These are phyloP conservation scores for Psilocybe subaeruginosa DNA, from an alignment of 768 basidiomycete species.

Conservation along the genomic window DNA sequence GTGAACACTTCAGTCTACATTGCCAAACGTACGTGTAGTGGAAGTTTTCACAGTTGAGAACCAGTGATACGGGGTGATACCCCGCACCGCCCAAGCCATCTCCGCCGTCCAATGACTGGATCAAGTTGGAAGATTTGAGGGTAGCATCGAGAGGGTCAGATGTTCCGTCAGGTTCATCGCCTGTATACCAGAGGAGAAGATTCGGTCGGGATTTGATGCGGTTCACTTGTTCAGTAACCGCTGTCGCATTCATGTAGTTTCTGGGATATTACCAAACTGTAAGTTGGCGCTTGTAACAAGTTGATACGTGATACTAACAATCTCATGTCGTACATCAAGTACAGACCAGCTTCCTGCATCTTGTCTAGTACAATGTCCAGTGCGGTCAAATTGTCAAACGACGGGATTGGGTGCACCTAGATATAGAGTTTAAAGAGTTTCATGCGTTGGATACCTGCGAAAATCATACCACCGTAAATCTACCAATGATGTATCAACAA, in stretches of 20 bases:
- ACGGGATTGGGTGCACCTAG: constrained; percentile 72
- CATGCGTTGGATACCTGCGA: constrained; percentile 1
- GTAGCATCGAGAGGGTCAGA: constrained; percentile 70
- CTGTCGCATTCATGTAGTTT: constrained; percentile 65
- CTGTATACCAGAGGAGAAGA: constrained; percentile 75
- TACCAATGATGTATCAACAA: constrained; percentile 15
- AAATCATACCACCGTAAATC: constrained; percentile 43
- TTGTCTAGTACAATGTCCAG: constrained; percentile 62
- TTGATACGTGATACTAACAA: constrained; percentile 32
- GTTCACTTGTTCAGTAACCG: constrained; percentile 71
- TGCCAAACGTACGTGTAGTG: constrained; percentile 45
- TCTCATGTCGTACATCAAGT: constrained; percentile 87
- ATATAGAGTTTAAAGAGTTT: not conserved
- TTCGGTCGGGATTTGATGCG: constrained; percentile 68
- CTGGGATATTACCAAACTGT: constrained; percentile 27
- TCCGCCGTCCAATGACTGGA: constrained; percentile 59
- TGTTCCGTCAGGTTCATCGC: constrained; percentile 75
- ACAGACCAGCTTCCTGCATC: constrained; percentile 71
- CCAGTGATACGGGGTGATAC: constrained; percentile 69
- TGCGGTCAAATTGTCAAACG: constrained; percentile 61
- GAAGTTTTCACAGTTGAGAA: constrained; percentile 70
- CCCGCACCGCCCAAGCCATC: constrained; percentile 50
- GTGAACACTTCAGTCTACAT: not conserved
- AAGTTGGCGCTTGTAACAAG: not conserved
- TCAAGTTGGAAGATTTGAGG: constrained; percentile 50